These are phyloP conservation scores for Colletotrichum sansevieriae DNA, from an alignment of 2,329 filamentous ascomycete species.

Conservation along the genomic window DNA sequence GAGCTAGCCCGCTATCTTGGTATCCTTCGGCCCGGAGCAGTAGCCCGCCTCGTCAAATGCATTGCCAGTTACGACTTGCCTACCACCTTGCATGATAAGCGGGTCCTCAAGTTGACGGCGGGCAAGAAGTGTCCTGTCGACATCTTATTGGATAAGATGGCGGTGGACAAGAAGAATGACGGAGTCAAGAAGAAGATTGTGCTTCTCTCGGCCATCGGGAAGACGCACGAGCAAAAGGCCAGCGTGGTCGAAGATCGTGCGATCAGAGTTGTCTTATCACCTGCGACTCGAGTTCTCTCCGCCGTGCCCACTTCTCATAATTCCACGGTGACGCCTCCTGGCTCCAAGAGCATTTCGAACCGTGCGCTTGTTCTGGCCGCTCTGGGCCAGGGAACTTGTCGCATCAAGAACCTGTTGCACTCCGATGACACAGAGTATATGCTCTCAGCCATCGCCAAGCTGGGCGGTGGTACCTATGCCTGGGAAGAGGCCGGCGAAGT, in stretches of 20 bases:
- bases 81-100: conserved; percentile 85
- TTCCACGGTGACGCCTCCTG: conserved; percentile 87
- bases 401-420: conserved; percentile 91
- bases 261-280: conserved; percentile 86
- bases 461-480: conserved; percentile 88
- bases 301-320: conserved; percentile 75
- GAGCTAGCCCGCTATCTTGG: conserved; percentile 92
- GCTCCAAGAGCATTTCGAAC: conserved; percentile 98
- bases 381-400: conserved; percentile 86
- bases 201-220: conserved; percentile 88
- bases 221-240: conserved; percentile 87
- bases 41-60: conserved; percentile 91
- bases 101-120: conserved; percentile 83
- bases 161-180: conserved; percentile 98
- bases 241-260: conserved; percentile 89
- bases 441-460: conserved; percentile 88
- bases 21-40: conserved; percentile 85
- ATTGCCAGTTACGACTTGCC: conserved; percentile 94
- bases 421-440: conserved; percentile 98
- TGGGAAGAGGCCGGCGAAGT: conserved; percentile 97
- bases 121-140: conserved; percentile 91
- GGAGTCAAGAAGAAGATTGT: conserved; percentile 97
- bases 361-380: conserved; percentile 94
- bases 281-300: conserved; percentile 80
- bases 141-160: conserved; percentile 90